Conservation (phyloP, 768 basidiomycete genomes). For the Mycena galericulata region DNA sequence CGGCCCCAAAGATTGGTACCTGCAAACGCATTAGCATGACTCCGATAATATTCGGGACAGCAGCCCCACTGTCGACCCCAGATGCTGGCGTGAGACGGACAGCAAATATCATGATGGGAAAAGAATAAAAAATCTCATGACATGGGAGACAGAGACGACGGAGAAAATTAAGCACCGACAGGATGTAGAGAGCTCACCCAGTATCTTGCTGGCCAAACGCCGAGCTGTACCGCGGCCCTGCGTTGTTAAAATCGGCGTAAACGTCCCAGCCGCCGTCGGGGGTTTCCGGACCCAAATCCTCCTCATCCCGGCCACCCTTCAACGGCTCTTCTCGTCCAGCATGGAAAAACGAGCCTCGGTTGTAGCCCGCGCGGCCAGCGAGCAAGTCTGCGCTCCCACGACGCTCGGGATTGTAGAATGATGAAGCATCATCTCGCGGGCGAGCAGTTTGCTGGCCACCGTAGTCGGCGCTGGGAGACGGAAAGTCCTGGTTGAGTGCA, state of each 20-base stretch:
- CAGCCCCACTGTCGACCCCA: not conserved
- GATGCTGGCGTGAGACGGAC: not conserved
- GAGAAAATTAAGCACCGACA: not conserved
- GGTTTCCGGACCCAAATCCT: conserved; percentile 56
- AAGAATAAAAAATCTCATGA: conserved; percentile 17
- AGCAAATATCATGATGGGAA: conserved; percentile 27
- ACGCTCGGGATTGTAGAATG: conserved; percentile 70
- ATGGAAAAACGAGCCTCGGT: conserved; percentile 74
- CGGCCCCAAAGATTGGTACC: conserved; percentile 34
- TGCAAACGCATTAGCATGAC: conserved; percentile 18
- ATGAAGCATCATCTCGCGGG: conserved; percentile 74
- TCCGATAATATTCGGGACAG: no score
- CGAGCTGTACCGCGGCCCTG: conserved; percentile 80
- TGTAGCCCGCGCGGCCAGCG: conserved; percentile 73
- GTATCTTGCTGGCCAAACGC: conserved; percentile 63
- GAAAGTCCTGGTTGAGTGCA: conserved; percentile 67
- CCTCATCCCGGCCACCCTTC: conserved; percentile 83
- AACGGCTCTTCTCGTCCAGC: conserved; percentile 81
- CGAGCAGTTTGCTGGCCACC: conserved; percentile 45
- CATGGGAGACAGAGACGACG: conserved; percentile 5
- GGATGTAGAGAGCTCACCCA: conserved; percentile 53
- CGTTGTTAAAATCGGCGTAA: conserved; percentile 91
- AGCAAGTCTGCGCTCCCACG: conserved; percentile 61
- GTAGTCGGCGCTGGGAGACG: conserved; percentile 46
- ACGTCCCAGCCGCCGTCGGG: conserved; percentile 76